Evolutionary conservation across 2,329 filamentous ascomycete genomes (phyloP).

Genomic region (Beauveria pseudobassiana): DNA sequence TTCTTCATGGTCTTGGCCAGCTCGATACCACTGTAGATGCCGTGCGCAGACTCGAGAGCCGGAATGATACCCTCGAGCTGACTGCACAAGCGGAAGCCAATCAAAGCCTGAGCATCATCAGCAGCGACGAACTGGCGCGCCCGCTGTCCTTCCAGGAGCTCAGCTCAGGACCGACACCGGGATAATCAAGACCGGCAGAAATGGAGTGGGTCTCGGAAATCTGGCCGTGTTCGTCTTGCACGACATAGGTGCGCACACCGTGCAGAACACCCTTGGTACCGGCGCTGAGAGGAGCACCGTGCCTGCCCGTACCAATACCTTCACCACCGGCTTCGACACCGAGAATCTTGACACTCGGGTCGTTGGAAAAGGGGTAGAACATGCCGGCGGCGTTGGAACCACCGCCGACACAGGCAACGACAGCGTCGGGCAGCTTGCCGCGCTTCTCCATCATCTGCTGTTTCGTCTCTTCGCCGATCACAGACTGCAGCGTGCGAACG

Average conservation of each 20-base stretch:
- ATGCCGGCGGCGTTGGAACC: conserved; percentile 94
- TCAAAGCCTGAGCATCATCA: conserved; percentile 84
- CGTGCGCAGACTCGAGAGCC: conserved; percentile 88
- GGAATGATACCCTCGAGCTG: conserved; percentile 96
- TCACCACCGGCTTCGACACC: conserved; percentile 95
- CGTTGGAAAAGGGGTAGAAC: conserved; percentile 93
- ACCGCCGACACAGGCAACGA: conserved; percentile 93
- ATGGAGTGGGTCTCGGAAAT: conserved; percentile 94
- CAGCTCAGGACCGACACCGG: conserved; percentile 90
- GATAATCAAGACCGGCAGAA: conserved; percentile 93
- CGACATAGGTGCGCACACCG: conserved; percentile 89
- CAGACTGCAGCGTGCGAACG: conserved; percentile 92
- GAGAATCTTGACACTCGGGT: conserved; percentile 76
- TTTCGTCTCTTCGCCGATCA: conserved; percentile 94
- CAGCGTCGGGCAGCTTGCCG: conserved; percentile 87
- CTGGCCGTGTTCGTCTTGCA: conserved; percentile 89
- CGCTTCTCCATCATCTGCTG: conserved; percentile 77
- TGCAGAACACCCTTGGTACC: conserved; percentile 90
- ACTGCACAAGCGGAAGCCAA: conserved; percentile 75
- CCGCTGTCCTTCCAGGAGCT: conserved; percentile 86
- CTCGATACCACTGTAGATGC: conserved; percentile 81
- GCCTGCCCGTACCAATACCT: conserved; percentile 74
- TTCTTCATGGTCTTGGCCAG: conserved; percentile 88
- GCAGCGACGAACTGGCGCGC: conserved; percentile 82
- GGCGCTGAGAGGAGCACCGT: conserved; percentile 80